Conservation (phyloP, 495 filamentous ascomycete species). For the Aspergillus wentii region DNA sequence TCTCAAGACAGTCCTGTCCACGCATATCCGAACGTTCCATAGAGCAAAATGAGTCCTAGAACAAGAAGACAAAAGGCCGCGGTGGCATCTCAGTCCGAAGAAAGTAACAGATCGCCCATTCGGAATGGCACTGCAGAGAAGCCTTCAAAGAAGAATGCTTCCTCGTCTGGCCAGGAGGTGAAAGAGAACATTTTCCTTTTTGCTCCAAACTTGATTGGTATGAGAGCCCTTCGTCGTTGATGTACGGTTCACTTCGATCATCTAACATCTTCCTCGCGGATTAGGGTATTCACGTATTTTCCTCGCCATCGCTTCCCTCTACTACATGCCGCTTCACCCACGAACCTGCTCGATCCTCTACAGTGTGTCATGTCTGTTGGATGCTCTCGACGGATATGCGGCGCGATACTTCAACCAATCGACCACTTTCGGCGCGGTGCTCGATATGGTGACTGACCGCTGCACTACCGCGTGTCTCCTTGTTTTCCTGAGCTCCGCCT, state of each 20-base stretch:
- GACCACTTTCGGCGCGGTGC: constrained; percentile 88
- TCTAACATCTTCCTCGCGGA: constrained; percentile 2
- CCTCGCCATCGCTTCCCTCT: constrained; percentile 85
- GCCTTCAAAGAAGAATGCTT: constrained; percentile 24
- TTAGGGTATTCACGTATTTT: constrained; percentile 85
- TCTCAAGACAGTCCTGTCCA: constrained; percentile 1
- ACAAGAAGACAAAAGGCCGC: constrained; percentile 42
- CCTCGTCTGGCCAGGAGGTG: constrained; percentile 24
- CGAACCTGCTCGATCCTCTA: constrained; percentile 91
- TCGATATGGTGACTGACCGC: constrained; percentile 96
- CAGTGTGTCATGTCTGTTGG: constrained; percentile 85
- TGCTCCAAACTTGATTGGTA: constrained; percentile 91
- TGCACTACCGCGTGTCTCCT: constrained; percentile 93
- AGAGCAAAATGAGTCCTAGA: constrained; percentile 33
- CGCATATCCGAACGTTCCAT: too few relatives aligned
- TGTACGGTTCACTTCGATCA: neutral
- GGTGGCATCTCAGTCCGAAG: constrained; percentile 27
- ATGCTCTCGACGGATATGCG: constrained; percentile 88
- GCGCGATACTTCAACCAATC: constrained; percentile 85
- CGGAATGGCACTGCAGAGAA: constrained; percentile 26
- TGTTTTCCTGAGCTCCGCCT: constrained; percentile 88
- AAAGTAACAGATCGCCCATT: constrained; percentile 25
- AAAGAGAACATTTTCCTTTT: constrained; percentile 95
- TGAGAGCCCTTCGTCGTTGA: constrained; percentile 21
- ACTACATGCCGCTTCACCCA: constrained; percentile 97